phyloP scores from a whole-genome alignment of 2,329 filamentous ascomycete species.

The Rutstroemia sp. region DNA sequence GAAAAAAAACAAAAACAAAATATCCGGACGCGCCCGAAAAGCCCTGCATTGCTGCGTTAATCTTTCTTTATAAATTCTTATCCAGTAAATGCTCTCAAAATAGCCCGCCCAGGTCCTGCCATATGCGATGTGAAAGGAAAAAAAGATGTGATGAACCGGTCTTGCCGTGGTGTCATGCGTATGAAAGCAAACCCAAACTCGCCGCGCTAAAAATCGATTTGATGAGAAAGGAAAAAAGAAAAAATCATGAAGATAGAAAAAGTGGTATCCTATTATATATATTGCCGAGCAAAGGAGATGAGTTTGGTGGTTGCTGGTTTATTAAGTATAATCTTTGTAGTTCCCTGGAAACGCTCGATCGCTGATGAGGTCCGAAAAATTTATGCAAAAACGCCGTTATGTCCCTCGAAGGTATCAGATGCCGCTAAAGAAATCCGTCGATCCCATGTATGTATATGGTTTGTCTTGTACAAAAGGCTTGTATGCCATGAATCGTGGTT shows the following conservation, averaged over 20 bases:
- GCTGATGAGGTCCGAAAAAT: constrained; percentile 23
- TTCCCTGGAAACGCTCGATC: constrained; percentile 27
- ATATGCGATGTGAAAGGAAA: constrained; percentile 23
- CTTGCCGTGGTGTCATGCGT: constrained; percentile 34
- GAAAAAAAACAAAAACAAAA: constrained; percentile 20
- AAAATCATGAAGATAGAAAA: constrained; percentile 26
- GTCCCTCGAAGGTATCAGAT: constrained; percentile 26
- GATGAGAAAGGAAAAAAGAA: constrained; percentile 27
- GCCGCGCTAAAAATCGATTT: constrained; percentile 41
- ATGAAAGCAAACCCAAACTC: constrained; percentile 38
- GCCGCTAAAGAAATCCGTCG: constrained; percentile 25
- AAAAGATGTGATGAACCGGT: constrained; percentile 26
- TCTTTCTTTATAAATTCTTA: constrained; percentile 33
- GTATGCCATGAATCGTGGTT: constrained; percentile 19
- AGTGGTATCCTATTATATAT: constrained; percentile 29
- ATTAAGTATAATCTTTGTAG: constrained; percentile 15
- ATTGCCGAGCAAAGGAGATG: constrained; percentile 14
- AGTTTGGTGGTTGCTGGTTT: constrained; percentile 10
- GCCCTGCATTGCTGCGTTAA: constrained; percentile 58
- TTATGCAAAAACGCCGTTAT: constrained; percentile 20
- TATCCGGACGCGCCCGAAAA: constrained; percentile 34
- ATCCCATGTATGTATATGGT: constrained; percentile 8
- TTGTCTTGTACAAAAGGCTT: constrained; percentile 13
- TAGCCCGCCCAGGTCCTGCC: constrained; percentile 27
- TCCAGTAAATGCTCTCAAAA: constrained; percentile 27